Evolutionary conservation across 192 early-diverging fungal species (phyloP).

Genomic region (Backusella westeae): DNA sequence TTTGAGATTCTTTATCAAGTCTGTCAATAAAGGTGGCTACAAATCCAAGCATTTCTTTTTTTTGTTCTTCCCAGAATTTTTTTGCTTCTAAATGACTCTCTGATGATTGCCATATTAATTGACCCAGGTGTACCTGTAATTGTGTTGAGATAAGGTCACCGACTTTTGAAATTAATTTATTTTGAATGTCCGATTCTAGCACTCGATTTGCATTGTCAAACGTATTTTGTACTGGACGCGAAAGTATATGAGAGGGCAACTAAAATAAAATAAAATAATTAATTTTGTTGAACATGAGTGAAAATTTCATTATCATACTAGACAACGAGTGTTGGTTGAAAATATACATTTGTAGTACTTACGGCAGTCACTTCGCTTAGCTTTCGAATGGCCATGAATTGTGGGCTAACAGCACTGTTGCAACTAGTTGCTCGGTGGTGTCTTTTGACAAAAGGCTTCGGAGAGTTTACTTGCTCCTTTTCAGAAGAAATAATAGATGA

Average conservation of each 20-base stretch:
- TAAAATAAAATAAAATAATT: not conserved
- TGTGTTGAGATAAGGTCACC: slow-evolving; percentile 16
- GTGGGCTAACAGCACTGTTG: slow-evolving; percentile 21
- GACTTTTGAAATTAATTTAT: slow-evolving; percentile 1
- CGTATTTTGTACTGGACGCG: not conserved
- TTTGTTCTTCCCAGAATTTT: slow-evolving; percentile 21
- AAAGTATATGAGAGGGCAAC: slow-evolving; percentile 2
- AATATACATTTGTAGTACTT: not conserved
- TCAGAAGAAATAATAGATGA: not conserved
- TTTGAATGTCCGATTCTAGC: slow-evolving; percentile 7
- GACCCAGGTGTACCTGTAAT: slow-evolving; percentile 13
- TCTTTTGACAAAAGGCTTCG: not conserved
- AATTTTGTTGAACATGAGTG: not conserved
- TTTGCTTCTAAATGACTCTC: slow-evolving; percentile 17
- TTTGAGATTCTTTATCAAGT: not conserved
- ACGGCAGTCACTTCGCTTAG: slow-evolving; percentile 18
- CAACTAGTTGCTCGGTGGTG: not conserved
- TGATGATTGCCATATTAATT: slow-evolving; percentile 18
- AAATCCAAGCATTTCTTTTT: slow-evolving; percentile 10
- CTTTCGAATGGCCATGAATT: slow-evolving; percentile 23
- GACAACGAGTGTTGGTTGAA: not conserved
- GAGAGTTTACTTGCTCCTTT: slow-evolving; percentile 1
- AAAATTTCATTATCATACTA: not conserved
- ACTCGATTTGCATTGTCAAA: not conserved
- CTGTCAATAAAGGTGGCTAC: not conserved